Conservation (phyloP, 768 basidiomycete genomes). For the Xanthoconium purpureum region DNA sequence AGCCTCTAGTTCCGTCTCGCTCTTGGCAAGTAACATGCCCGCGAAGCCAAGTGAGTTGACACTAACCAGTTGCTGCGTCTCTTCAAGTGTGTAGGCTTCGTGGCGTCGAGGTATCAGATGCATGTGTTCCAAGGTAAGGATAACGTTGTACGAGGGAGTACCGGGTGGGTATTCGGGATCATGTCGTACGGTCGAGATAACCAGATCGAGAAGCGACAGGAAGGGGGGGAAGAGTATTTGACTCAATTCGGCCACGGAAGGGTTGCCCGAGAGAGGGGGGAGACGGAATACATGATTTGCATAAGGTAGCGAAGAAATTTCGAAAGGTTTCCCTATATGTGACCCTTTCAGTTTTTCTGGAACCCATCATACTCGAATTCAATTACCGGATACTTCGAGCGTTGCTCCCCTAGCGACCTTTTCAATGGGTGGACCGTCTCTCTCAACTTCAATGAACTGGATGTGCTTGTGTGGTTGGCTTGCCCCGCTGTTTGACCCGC, state of each 20-base stretch:
- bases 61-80: slow-evolving; percentile 56
- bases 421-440: slow-evolving; percentile 76
- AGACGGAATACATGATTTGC: slow-evolving; percentile 73
- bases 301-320: slow-evolving; percentile 65
- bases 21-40: slow-evolving; percentile 86
- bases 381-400: slow-evolving; percentile 44
- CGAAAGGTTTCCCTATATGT: slow-evolving; percentile 65
- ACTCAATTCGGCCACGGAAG: slow-evolving; percentile 44
- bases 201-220: slow-evolving; percentile 72
- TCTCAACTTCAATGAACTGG: slow-evolving; percentile 73
- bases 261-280: slow-evolving; percentile 20
- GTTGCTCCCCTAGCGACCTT: slow-evolving; percentile 53
- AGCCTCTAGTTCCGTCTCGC: slow-evolving; percentile 67
- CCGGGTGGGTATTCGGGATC: slow-evolving; percentile 60
- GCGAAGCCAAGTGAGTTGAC: slow-evolving; percentile 90
- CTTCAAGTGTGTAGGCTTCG: slow-evolving; percentile 54
- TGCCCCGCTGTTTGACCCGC: slow-evolving; percentile 77
- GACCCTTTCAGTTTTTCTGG: slow-evolving; percentile 1
- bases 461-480: slow-evolving; percentile 90
- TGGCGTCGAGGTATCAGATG: slow-evolving; percentile 77
- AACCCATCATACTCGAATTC: neutral
- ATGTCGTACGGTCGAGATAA: slow-evolving; percentile 69
- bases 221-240: slow-evolving; percentile 56
- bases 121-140: slow-evolving; percentile 80
- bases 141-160: slow-evolving; percentile 76